Conservation (phyloP, 2,329 filamentous ascomycete species). For the Geosmithia putterillii region DNA sequence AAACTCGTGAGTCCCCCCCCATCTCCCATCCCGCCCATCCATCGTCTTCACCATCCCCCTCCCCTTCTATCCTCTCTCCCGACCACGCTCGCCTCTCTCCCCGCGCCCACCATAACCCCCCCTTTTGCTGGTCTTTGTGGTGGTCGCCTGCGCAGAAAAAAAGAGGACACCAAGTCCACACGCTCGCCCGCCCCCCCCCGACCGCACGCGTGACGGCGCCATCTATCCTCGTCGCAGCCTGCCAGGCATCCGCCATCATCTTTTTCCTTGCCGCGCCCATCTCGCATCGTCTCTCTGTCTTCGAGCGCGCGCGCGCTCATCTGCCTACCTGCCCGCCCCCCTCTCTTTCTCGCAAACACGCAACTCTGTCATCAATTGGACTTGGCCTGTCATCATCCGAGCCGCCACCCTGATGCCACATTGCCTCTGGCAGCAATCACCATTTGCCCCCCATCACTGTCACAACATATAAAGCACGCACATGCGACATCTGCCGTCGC, state of each 20-base stretch:
- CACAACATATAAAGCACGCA: not conserved
- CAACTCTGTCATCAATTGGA: not conserved
- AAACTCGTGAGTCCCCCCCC: slow-evolving; percentile 4
- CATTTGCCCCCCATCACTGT: slow-evolving; percentile 11
- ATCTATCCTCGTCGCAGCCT: slow-evolving; percentile 4
- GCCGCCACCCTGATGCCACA: not conserved
- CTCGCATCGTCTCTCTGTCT: not conserved
- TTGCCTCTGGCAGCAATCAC: slow-evolving; percentile 1
- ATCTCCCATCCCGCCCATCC: not conserved
- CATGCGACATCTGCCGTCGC: slow-evolving; percentile 6
- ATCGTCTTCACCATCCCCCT: not conserved
- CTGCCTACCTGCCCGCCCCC: too few species aligned
- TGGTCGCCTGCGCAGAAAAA: not conserved
- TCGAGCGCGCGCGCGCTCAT: not conserved
- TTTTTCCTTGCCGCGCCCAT: slow-evolving; percentile 1
- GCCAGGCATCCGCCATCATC: slow-evolving; percentile 2
- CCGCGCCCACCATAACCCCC: not conserved
- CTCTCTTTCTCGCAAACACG: too few species aligned
- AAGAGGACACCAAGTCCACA: slow-evolving; percentile 2
- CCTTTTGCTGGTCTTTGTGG: not conserved
- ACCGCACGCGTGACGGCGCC: slow-evolving; percentile 1
- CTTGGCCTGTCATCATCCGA: slow-evolving; percentile 2
- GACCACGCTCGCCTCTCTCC: not conserved
- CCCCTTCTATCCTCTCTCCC: not conserved
- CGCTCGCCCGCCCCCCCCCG: too few species aligned